Conservation (phyloP, 306 rosid species). For the Lablab purpureus region DNA sequence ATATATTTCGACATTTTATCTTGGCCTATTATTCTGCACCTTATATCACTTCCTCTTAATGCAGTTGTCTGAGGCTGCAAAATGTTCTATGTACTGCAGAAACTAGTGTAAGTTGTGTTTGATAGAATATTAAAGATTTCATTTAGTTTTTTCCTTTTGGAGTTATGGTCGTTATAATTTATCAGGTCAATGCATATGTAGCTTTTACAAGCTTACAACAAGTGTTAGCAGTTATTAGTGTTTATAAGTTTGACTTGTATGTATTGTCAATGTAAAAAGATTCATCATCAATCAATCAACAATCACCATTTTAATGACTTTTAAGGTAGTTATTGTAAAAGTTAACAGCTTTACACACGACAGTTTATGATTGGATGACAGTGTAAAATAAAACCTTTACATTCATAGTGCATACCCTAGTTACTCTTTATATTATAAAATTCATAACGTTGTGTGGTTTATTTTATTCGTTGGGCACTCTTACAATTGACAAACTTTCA, state of each 20-base stretch:
- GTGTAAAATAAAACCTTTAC: not conserved
- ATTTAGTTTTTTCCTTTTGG: conserved; percentile 34
- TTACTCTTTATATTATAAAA: not conserved
- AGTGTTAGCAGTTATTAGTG: conserved; percentile 20
- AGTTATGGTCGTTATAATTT: conserved; percentile 28
- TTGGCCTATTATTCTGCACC: conserved; percentile 32
- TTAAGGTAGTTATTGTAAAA: not conserved
- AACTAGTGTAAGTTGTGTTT: conserved; percentile 69
- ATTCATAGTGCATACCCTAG: not conserved
- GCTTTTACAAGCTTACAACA: conserved; percentile 24
- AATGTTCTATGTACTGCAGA: conserved; percentile 69
- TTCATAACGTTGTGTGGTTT: not conserved
- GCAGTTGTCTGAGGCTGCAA: conserved; percentile 80
- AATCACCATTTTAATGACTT: not conserved
- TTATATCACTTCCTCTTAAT: conserved; percentile 49
- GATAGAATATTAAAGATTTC: conserved; percentile 32
- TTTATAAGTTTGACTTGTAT: not conserved
- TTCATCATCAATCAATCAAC: not conserved
- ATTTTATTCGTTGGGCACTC: not conserved
- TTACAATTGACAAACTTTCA: conserved; percentile 4
- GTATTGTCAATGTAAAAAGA: not conserved
- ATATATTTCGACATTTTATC: conserved; percentile 21
- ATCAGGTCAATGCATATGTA: conserved; percentile 35
- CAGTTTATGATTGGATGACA: not conserved
- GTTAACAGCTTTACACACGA: not conserved